These are phyloP conservation scores for Pichia pseudocactophila DNA, from an alignment of 805 yeast species.

Conservation along the genomic window DNA sequence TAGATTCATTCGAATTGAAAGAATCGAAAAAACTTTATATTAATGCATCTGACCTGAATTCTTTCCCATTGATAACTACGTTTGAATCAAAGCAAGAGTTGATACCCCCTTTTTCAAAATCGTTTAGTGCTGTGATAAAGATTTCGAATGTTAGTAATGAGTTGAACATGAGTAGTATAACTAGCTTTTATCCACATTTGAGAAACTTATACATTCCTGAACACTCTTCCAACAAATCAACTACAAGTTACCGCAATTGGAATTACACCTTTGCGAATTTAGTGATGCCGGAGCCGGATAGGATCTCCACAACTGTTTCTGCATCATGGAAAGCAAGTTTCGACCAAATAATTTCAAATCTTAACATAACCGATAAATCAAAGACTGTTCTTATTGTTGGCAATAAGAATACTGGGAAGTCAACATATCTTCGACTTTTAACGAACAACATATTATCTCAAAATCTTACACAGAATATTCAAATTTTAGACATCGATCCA, in stretches of 20 bases:
- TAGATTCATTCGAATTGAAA: slow-evolving; percentile 34
- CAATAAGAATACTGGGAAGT: slow-evolving; percentile 74
- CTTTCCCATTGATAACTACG: slow-evolving; percentile 33
- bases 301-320: slow-evolving; percentile 21
- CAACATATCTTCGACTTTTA: slow-evolving; percentile 53
- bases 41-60: slow-evolving; percentile 28
- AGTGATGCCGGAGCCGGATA: slow-evolving; percentile 20
- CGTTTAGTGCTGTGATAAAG: slow-evolving; percentile 35
- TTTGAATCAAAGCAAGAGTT: slow-evolving; percentile 29
- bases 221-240: not conserved
- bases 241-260: slow-evolving; percentile 6
- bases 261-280: slow-evolving; percentile 32
- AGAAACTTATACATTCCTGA: slow-evolving; percentile 31
- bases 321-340: slow-evolving; percentile 21
- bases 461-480: slow-evolving; percentile 22
- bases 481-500: slow-evolving; percentile 73
- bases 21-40: slow-evolving; percentile 16
- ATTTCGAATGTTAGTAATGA: slow-evolving; percentile 23
- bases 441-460: slow-evolving; percentile 37
- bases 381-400: slow-evolving; percentile 40
- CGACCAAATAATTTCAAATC: slow-evolving; percentile 7
- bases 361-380: slow-evolving; percentile 8
- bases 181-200: slow-evolving; percentile 35
- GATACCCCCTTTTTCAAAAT: slow-evolving; percentile 30
- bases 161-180: slow-evolving; percentile 40